These are phyloP conservation scores for Backusella morwellensis DNA, from an alignment of 192 early-diverging fungal species.

Conservation along the genomic window DNA sequence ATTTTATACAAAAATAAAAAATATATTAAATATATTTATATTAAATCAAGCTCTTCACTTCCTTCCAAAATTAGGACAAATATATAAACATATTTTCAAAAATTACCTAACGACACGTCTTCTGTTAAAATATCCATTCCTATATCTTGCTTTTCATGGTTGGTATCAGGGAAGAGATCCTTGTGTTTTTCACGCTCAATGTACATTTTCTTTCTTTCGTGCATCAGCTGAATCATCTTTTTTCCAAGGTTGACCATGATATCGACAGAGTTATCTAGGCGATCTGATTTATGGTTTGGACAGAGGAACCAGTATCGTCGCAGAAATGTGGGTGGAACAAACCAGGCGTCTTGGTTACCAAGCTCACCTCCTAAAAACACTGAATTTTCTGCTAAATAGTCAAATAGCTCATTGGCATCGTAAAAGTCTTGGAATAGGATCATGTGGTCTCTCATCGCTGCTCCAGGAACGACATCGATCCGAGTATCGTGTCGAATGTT, in stretches of 20 bases:
- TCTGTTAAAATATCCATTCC: not conserved
- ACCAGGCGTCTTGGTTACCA: constrained; percentile 29
- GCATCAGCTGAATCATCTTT: constrained; percentile 13
- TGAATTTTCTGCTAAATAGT: constrained; percentile 8
- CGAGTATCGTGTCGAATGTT: constrained; percentile 28
- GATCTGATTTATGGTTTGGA: constrained; percentile 22
- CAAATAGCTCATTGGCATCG: constrained; percentile 30
- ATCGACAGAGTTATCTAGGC: constrained; percentile 24
- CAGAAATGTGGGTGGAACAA: constrained; percentile 28
- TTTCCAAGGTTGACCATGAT: constrained; percentile 16
- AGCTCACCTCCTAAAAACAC: constrained; percentile 30
- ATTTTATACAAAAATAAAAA: not conserved
- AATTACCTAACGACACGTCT: not conserved
- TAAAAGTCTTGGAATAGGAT: constrained; percentile 32
- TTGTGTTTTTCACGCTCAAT: constrained; percentile 17
- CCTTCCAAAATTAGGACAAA: not conserved
- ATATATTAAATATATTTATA: not conserved
- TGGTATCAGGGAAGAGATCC: constrained; percentile 21
- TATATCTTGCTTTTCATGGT: not conserved
- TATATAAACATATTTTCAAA: not conserved
- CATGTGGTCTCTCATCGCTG: constrained; percentile 34
- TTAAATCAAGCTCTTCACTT: not conserved
- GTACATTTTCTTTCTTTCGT: constrained; percentile 32
- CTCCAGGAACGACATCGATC: constrained; percentile 30
- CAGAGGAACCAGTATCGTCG: constrained; percentile 30